A percentile compares a stretch with the other conserved stretches of the same genome.
Conservation (phyloP, 129 eudicot genomes). For the Oenanthe sinensis region DNA sequence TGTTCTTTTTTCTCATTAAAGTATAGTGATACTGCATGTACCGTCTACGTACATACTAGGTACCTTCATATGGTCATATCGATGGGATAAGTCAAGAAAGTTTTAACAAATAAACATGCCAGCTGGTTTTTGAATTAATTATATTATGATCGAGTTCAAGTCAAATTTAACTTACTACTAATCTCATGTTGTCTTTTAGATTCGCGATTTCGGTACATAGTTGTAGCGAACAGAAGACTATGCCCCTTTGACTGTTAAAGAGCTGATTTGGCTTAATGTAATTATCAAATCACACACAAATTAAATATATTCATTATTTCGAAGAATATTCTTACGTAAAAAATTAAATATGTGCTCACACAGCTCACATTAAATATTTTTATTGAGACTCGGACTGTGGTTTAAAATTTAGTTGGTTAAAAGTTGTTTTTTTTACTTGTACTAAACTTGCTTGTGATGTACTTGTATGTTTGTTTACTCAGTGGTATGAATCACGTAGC, state of each 20-base stretch:
- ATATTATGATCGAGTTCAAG: not conserved
- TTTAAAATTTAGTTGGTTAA: no score
- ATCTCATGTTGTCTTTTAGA: not conserved
- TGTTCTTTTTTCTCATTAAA: no score
- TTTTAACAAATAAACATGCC: not conserved
- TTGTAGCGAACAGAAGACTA: not conserved
- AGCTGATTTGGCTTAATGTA: not conserved
- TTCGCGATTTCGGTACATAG: not conserved
- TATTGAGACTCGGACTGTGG: no score
- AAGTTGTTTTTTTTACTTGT: no score
- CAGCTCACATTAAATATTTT: no score
- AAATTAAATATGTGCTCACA: no score
- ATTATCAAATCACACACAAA: not conserved
- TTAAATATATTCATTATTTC: no score
- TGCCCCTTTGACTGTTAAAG: not conserved
- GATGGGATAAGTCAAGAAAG: constrained; percentile 5
- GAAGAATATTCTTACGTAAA: no score
- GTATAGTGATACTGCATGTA: not conserved
- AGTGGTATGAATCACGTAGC: not conserved
- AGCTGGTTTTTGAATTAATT: not conserved
- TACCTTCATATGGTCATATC: not conserved
- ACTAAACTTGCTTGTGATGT: not conserved
- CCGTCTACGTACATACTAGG: constrained; percentile 3
- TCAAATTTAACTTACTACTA: not conserved
- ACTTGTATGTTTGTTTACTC: not conserved